Evolutionary conservation across 305 asterid species (phyloP), one percentile per base, ranked within the genome.

Genomic region (Fraxinus velutina): DNA sequence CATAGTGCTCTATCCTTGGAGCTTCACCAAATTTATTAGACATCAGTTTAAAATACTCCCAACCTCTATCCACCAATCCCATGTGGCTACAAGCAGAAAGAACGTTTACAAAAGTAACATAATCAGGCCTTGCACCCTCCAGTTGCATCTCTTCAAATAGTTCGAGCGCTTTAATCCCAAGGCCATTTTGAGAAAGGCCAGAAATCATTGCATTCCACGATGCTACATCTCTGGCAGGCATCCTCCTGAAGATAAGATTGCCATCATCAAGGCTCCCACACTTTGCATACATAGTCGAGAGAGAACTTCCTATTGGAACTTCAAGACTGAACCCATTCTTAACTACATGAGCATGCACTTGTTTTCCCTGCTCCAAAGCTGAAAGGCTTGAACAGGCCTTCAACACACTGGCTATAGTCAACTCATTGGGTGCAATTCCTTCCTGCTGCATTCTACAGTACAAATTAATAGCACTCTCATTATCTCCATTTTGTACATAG

Each of bases 161-260:
- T 72, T 90, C 83, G 73, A 94, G 90, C 10, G 97, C 98, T 87
- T 92, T 88, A 10, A 42, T 15, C 5, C 97, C 98, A 13, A 68
- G 75, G 1, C 97, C 96, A n/a, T 94, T 93, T 80, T 94, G 98
- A 79, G 97, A 88, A 78, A 91, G 91, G 32, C 95, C 97, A 0
- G 98, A 94, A 78, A 94, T 91, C 98, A 94, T 94, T 9, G 98
- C 89, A 75, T 94, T 94, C 98, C 98, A 94, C 4, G 97, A 88
- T 50, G 89, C 91, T 19, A 92, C 93, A 76, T 93, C 98, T 83
- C 93, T 84, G 6, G 85, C 84, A 2, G 97, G 94, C 97, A 93
- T 93, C 70, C 92, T 88, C 73, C 87, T 83, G 75, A 94, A 94
- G 55, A 87, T 91, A 9, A 83, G 60, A 74, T 89, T 79, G 29